Evolutionary conservation across 2,329 filamentous ascomycete genomes (phyloP).

Genomic region (Cercospora beticola): DNA sequence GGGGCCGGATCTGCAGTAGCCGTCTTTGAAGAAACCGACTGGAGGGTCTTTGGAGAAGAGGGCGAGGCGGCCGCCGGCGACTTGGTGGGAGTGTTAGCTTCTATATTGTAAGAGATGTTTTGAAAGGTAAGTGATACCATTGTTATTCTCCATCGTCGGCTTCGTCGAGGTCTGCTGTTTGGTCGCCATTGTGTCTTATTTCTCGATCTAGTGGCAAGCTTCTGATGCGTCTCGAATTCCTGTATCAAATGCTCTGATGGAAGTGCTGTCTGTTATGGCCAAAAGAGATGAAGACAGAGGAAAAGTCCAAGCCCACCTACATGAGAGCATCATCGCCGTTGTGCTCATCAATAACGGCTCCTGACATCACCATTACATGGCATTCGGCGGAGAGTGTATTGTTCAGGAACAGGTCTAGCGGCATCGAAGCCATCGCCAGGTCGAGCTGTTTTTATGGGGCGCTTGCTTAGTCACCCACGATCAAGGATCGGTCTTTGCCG

Average conservation of each 20-base stretch:
- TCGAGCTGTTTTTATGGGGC: background rate
- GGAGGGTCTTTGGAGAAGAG: slow-evolving; percentile 22
- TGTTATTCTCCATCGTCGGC: slow-evolving; percentile 29
- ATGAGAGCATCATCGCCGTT: slow-evolving; percentile 13
- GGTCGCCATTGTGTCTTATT: slow-evolving; percentile 12
- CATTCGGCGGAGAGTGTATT: background rate
- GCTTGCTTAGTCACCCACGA: background rate
- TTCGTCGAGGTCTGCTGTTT: slow-evolving; percentile 27
- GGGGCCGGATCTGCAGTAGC: slow-evolving; percentile 20
- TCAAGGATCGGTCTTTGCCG: background rate
- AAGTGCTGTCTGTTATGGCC: background rate
- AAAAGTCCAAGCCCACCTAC: background rate
- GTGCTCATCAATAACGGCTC: background rate
- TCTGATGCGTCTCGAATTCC: background rate
- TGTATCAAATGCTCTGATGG: background rate
- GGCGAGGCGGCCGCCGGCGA: slow-evolving; percentile 21
- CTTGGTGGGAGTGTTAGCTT: slow-evolving; percentile 3
- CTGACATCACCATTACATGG: slow-evolving; percentile 22
- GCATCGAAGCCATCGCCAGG: background rate
- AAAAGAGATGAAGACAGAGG: background rate
- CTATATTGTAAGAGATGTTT: background rate
- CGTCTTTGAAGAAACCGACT: slow-evolving; percentile 23
- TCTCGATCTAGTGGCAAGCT: background rate
- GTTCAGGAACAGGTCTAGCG: slow-evolving; percentile 15
- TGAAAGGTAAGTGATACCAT: slow-evolving; percentile 16